A percentile compares a stretch with the other conserved stretches of the same genome.
phyloP scores from a whole-genome alignment of 805 yeast genomes.

The Metschnikowia dekortorum region DNA sequence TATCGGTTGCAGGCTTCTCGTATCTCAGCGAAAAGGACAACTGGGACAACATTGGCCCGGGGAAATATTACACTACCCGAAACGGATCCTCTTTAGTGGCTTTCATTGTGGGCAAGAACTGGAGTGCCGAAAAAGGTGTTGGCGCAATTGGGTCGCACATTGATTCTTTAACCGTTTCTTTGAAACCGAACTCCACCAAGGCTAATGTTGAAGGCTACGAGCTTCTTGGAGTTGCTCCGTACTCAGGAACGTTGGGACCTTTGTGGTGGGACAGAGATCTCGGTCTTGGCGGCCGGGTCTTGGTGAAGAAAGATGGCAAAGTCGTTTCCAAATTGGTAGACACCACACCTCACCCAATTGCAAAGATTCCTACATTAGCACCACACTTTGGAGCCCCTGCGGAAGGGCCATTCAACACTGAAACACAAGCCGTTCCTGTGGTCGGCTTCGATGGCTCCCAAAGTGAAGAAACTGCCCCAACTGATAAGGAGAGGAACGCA shows the following conservation, averaged over 20 bases:
- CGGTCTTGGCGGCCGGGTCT: conserved; percentile 76
- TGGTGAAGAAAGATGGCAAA: conserved; percentile 40
- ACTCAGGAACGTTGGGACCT: conserved; percentile 63
- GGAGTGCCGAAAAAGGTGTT: conserved; percentile 61
- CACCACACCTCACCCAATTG: conserved; percentile 66
- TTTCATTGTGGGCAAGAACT: conserved; percentile 61
- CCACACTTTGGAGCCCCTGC: conserved; percentile 79
- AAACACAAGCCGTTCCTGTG: conserved; percentile 75
- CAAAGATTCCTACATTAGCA: conserved; percentile 79
- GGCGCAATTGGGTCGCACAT: conserved; percentile 74
- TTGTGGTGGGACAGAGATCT: conserved; percentile 84
- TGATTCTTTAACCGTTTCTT: conserved; percentile 62
- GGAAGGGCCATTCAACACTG: conserved; percentile 67
- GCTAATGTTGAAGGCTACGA: conserved; percentile 67
- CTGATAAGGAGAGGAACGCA: conserved; percentile 56
- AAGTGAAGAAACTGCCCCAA: conserved; percentile 38
- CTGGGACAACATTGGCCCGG: conserved; percentile 47
- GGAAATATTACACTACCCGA: conserved; percentile 64
- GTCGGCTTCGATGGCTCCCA: conserved; percentile 50
- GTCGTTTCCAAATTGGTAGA: conserved; percentile 45
- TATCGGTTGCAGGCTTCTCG: conserved; percentile 58
- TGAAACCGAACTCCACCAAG: conserved; percentile 71
- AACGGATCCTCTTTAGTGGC: conserved; percentile 68
- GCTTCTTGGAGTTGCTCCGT: conserved; percentile 77
- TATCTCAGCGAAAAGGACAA: conserved; percentile 59